These are phyloP conservation scores for Chlamydomonas sphaeroides DNA, from an alignment of 139 green algal genomes.

Conservation along the genomic window DNA sequence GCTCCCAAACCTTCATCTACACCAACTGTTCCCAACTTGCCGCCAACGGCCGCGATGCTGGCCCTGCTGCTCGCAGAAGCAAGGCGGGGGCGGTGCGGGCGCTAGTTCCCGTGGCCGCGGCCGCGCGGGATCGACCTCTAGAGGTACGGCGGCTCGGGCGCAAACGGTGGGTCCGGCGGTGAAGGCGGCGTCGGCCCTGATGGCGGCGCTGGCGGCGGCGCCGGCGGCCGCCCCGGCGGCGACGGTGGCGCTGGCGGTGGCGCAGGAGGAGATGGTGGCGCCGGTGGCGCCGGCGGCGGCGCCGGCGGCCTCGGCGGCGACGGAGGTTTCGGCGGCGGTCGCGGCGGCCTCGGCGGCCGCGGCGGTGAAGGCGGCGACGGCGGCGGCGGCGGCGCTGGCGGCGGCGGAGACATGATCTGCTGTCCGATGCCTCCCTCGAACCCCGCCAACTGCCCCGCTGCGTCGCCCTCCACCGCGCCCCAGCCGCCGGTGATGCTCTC, in stretches of 20 bases:
- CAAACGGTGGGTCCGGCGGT: too few relatives aligned
- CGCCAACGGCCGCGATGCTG: too few relatives aligned
- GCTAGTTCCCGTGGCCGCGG: too few relatives aligned
- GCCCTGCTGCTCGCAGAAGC: too few relatives aligned
- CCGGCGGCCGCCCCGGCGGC: too few relatives aligned
- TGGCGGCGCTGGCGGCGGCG: too few relatives aligned
- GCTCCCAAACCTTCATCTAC: too few relatives aligned
- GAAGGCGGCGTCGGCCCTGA: too few relatives aligned
- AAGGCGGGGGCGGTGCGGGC: too few relatives aligned
- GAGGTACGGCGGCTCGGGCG: too few relatives aligned
- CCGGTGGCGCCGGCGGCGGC: not conserved
- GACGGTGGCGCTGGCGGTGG: not conserved
- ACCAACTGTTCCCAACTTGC: too few relatives aligned
- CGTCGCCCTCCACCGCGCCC: not conserved
- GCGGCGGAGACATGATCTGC: not conserved
- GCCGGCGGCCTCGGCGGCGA: not conserved
- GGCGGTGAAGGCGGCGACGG: not conserved
- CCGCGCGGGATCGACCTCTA: too few relatives aligned
- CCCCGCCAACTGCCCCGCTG: conserved; percentile 2
- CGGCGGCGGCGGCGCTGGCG: not conserved
- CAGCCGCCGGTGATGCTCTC: conserved; percentile 2
- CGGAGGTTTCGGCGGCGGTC: not conserved
- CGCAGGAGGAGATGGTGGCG: not conserved
- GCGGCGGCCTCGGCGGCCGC: not conserved
- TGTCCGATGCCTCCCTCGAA: conserved; percentile 15